These are phyloP conservation scores for Heterobasidion annosum DNA, from an alignment of 1,284 basidiomycete genomes.

Conservation along the genomic window DNA sequence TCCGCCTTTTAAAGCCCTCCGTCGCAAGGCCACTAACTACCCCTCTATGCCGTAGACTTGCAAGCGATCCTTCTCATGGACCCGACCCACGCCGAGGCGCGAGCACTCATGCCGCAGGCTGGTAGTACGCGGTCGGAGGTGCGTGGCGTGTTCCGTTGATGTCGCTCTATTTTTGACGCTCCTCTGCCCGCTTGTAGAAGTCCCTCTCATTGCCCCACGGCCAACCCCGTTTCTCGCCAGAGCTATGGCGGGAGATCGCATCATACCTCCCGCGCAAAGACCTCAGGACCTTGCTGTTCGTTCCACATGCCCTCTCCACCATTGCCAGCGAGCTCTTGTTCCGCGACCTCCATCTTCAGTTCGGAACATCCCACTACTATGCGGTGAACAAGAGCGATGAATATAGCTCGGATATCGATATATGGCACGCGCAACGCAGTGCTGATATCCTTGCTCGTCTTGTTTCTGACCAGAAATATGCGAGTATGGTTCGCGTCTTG, in stretches of 20 bases:
- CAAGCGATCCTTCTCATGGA: constrained; percentile 54
- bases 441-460: constrained; percentile 62
- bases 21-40: background rate
- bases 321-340: constrained; percentile 63
- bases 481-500: constrained; percentile 44
- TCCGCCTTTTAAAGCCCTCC: background rate
- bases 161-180: background rate
- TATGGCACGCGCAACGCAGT: constrained; percentile 48
- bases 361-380: constrained; percentile 20
- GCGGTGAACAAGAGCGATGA: background rate
- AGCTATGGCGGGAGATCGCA: constrained; percentile 66
- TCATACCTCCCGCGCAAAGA: constrained; percentile 52
- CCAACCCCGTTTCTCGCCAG: constrained; percentile 43
- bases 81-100: constrained; percentile 62
- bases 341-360: constrained; percentile 52
- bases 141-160: constrained; percentile 7
- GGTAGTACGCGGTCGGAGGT: constrained; percentile 16
- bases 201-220: constrained; percentile 9
- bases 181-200: background rate
- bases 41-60: constrained; percentile 37
- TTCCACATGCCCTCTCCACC: constrained; percentile 58
- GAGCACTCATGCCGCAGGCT: constrained; percentile 39
- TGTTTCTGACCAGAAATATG: constrained; percentile 50
- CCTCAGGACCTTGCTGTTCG: constrained; percentile 51
- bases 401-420: constrained; percentile 25